Conservation (phyloP, 306 rosid species). For the Cicer judaicum region DNA sequence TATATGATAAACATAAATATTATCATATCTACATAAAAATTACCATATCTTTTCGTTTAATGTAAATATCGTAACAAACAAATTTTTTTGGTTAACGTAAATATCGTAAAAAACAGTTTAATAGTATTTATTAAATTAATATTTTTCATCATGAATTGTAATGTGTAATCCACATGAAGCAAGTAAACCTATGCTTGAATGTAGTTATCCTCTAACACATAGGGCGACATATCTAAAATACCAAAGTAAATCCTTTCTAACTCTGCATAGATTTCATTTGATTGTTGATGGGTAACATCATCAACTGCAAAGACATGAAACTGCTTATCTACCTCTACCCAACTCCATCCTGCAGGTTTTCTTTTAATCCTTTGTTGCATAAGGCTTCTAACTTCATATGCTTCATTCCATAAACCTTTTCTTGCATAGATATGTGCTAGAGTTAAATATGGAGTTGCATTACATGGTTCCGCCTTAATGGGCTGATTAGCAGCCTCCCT, state of each 20-base stretch:
- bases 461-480: constrained; percentile 59
- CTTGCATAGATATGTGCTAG: constrained; percentile 63
- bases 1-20: no score
- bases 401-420: constrained; percentile 67
- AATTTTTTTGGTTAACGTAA: not conserved
- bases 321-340: constrained; percentile 54
- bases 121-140: no score
- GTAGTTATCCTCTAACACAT: constrained; percentile 8
- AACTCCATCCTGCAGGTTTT: constrained; percentile 58
- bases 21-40: no score
- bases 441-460: constrained; percentile 58
- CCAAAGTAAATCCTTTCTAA: constrained; percentile 36
- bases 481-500: constrained; percentile 60
- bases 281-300: constrained; percentile 45
- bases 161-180: not conserved
- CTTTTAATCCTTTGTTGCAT: constrained; percentile 54
- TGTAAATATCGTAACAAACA: not conserved
- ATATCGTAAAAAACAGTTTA: not conserved
- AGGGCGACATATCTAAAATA: constrained; percentile 21
- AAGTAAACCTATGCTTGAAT: constrained; percentile 18
- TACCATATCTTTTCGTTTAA: no score
- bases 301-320: constrained; percentile 56
- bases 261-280: constrained; percentile 41
- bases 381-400: constrained; percentile 53
- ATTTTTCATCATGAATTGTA: constrained; percentile 3